Evolutionary conservation across 2,329 filamentous ascomycete genomes (phyloP), one percentile per base, ranked within the genome.

Genomic region (Fusarium palustre): DNA sequence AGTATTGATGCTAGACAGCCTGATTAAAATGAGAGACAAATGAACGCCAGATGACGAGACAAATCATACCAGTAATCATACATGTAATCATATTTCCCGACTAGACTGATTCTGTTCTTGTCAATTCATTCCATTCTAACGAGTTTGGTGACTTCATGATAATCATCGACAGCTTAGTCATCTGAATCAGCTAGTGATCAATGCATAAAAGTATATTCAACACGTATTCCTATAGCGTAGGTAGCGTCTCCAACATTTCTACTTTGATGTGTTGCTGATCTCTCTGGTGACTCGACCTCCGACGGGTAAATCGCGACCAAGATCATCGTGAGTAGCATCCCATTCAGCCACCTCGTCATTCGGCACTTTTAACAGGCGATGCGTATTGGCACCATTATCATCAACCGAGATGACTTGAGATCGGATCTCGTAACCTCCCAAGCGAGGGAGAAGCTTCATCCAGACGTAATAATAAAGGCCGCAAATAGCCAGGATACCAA

Each of bases 241-340:
- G 2, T 12, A 6, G 0, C 0, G 4, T 15, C n/a, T 3, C 22
- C 30, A 20, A 7, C 28, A 30, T 5, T 9, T 33, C 7, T 48
- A 34, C 30, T 49, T 49, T 24, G 7, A 15, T 4, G 3, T 13
- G 16, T 31, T 15, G 3, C 20, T 31, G 15, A 22, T 24, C 20
- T 10, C 31, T n/a, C 16, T 49, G 46, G 16, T 24, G 7, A 49
- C 20, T 36, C 16, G 33, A n/a, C 8, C 31, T n/a, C 16, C 30
- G 13, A 22, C 4, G 2, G 31, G 46, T 7, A 49, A 36, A 13
- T 49, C 31, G 8, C 46, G 46, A 13, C 81, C 81, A 4, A 79
- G 72, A 36, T 83, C 86, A 76, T 90, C 88, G 69, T 90, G 88
- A 10, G 81, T 80, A 2, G 77, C 80, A 73, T 90, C 88, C 88